Percentiles rank a stretch among this genome's conserved stretches.
Conservation (phyloP, 495 filamentous ascomycete species). For the Aspergillus leporis region DNA sequence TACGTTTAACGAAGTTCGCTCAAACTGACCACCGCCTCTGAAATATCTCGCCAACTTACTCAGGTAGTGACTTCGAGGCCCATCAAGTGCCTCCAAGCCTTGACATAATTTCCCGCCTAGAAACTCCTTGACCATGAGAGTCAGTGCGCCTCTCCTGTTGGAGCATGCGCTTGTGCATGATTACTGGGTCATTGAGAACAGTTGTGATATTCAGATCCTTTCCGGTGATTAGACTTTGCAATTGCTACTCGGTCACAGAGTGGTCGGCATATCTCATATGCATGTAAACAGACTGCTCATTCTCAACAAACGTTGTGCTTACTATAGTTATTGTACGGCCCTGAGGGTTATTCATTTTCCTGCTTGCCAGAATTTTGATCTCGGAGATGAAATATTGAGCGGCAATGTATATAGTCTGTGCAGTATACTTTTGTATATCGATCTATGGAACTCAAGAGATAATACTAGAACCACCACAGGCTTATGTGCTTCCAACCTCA, state of each 20-base stretch:
- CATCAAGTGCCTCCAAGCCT: background rate
- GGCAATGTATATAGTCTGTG: background rate
- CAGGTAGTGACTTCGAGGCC: background rate
- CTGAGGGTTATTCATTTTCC: background rate
- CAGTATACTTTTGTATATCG: background rate
- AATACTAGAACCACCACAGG: background rate
- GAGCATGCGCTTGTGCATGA: background rate
- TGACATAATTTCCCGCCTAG: background rate
- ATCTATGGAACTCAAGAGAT: background rate
- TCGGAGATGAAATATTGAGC: background rate
- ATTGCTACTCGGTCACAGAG: background rate
- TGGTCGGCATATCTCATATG: background rate
- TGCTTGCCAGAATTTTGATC: background rate
- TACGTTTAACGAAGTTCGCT: slow-evolving; percentile 38
- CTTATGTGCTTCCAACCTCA: slow-evolving; percentile 33
- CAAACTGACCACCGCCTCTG: background rate
- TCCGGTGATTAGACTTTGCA: background rate
- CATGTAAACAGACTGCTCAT: background rate
- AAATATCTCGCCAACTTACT: background rate
- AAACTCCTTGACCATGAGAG: background rate
- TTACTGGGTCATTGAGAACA: background rate
- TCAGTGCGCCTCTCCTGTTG: background rate
- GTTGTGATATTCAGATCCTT: background rate
- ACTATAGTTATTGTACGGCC: background rate
- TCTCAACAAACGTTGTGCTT: background rate